These are phyloP conservation scores for Lentinus tigrinus DNA, from an alignment of 768 basidiomycete genomes.

Conservation along the genomic window DNA sequence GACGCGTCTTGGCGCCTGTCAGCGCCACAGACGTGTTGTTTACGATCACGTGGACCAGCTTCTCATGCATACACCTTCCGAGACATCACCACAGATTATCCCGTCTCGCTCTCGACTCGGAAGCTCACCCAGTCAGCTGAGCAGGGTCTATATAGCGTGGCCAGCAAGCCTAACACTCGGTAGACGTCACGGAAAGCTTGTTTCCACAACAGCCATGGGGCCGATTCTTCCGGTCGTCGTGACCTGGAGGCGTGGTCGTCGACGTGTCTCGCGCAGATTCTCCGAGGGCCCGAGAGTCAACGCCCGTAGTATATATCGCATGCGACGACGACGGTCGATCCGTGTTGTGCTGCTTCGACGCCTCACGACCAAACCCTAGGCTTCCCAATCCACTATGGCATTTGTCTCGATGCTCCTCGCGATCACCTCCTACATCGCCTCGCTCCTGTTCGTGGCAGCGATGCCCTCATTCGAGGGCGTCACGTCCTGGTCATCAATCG, in stretches of 20 bases:
- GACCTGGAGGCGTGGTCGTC: conserved; percentile 10
- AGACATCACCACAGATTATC: conserved; percentile 27
- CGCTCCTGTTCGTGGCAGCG: conserved; percentile 12
- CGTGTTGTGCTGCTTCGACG: neutral
- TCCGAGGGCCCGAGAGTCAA: neutral
- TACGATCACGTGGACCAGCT: conserved; percentile 16
- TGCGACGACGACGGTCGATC: neutral
- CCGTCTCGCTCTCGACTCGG: conserved; percentile 5
- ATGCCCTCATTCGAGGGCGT: conserved; percentile 26
- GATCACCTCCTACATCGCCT: conserved; percentile 3
- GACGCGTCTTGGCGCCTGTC: neutral
- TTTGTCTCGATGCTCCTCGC: conserved; percentile 13
- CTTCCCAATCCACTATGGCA: neutral
- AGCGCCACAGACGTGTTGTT: conserved; percentile 19
- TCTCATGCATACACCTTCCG: conserved; percentile 18
- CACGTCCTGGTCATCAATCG: conserved; percentile 21
- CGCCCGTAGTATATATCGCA: conserved; percentile 5
- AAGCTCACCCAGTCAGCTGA: conserved; percentile 8
- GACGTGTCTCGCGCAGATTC: conserved; percentile 10
- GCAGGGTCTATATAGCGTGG: neutral
- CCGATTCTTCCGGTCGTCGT: conserved; percentile 7
- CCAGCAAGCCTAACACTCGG: neutral
- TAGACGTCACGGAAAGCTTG: conserved; percentile 12
- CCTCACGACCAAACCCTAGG: neutral
- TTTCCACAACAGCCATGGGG: neutral